Base-by-base conservation (phyloP, 2,329 filamentous ascomycete species). In the Aspergillus aculeatinus region DNA sequence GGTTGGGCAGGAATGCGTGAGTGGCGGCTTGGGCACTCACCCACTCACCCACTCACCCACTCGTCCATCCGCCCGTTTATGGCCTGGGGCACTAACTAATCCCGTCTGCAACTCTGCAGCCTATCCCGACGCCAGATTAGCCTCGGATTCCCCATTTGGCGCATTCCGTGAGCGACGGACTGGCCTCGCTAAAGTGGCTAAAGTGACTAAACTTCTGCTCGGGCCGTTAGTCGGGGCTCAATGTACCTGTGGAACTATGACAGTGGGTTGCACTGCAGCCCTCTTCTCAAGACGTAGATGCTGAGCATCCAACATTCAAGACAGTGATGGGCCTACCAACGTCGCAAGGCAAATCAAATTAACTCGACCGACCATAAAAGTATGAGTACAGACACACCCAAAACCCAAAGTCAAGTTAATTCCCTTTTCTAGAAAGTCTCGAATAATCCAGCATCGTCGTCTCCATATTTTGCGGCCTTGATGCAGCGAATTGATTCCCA, bases 1-100 rank as follows among this genome's bases (percentile, higher is more conserved):
- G 62, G 72, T 76, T 76, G 74, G 74, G 74, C 73, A 74, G 65
- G 63, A 71, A 76, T 76, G 72, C 70, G 70, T 74, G 69, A 67
- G 65, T 61, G 61, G 56, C 59, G 59, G 39, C 66, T 76, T 74
- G 72, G 74, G 73, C 73, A 75, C 55, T 60, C 51, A 62, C 55
- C 59, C 57, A 59, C 51, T 27, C 25, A 27, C 25, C 25, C 25
- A 6, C 5, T 27, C 25, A 27, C 25, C 27, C 27, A 6, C 5
- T 27, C 25, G 7, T 6, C 25, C 55, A 42, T n/a, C 16, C 39
- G 4, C 39, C 39, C 39, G 39, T 44, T 44, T 44, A 19, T 44
- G 16, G 39, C 39, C 39, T 44, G 39, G 39, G 39, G 39, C 39
- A 44, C 39, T n/a, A 44, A 44, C 39, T n/a, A 44, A 16, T 19